Evolutionary conservation across 1,284 basidiomycete genomes (phyloP).

Genomic region (Heterobasidion annosum): DNA sequence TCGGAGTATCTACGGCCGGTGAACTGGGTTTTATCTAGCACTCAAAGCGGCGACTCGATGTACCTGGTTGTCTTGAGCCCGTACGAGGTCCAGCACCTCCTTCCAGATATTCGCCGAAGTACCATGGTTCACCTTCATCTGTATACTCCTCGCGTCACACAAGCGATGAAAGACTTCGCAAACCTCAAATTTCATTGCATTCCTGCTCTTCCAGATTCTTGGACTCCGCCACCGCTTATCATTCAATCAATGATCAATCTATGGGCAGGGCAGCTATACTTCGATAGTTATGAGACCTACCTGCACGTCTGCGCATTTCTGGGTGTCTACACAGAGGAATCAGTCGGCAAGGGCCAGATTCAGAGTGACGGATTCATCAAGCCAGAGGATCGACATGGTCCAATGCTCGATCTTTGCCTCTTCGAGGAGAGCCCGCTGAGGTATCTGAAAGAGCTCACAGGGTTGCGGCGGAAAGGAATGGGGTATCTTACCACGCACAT

Average conservation of each 20-base stretch:
- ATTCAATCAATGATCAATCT: slow-evolving; percentile 29
- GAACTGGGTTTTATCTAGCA: too few relatives aligned
- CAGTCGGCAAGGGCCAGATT: slow-evolving; percentile 5
- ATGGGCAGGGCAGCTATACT: slow-evolving; percentile 36
- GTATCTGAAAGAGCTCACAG: slow-evolving; percentile 24
- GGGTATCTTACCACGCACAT: slow-evolving; percentile 29
- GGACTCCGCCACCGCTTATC: slow-evolving; percentile 1
- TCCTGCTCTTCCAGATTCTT: slow-evolving; percentile 11
- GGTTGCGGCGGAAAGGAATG: slow-evolving; percentile 30
- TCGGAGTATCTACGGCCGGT: too few relatives aligned
- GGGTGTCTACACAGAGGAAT: slow-evolving; percentile 18
- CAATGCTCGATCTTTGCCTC: slow-evolving; percentile 9
- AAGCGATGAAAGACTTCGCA: slow-evolving; percentile 27
- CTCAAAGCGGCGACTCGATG: too few relatives aligned
- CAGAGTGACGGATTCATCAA: slow-evolving; percentile 27
- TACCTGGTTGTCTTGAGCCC: too few relatives aligned
- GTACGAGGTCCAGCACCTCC: too few relatives aligned
- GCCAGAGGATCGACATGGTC: slow-evolving; percentile 7
- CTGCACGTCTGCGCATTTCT: slow-evolving; percentile 23
- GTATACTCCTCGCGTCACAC: too few relatives aligned
- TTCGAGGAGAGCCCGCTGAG: slow-evolving; percentile 21
- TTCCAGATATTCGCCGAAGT: too few relatives aligned
- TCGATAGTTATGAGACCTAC: slow-evolving; percentile 23
- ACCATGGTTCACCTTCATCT: too few relatives aligned
- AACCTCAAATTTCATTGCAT: slow-evolving; percentile 25